A percentile compares a stretch with the other conserved stretches of the same genome.
Evolutionary conservation across 2,329 filamentous ascomycete species (phyloP).

Genomic region (Microcyclospora pomicola): DNA sequence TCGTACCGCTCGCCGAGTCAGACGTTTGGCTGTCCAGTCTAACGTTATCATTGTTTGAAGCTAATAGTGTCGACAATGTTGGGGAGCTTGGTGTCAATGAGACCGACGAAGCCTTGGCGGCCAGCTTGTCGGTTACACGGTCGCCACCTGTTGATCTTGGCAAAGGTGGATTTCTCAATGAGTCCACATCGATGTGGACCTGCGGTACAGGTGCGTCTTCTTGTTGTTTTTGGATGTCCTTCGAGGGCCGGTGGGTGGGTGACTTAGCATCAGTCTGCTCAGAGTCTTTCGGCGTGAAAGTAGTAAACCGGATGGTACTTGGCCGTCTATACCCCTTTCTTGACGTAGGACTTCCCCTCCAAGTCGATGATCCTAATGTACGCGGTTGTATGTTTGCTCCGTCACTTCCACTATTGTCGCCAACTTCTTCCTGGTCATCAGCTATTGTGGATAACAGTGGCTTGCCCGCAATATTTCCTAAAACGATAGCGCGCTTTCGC

Average conservation of each 20-base stretch:
- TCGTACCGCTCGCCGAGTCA: not conserved
- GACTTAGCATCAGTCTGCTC: slow-evolving; percentile 23
- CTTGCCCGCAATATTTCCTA: too few species aligned
- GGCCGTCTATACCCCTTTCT: slow-evolving; percentile 31
- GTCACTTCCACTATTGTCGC: too few species aligned
- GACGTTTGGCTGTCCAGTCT: too few species aligned
- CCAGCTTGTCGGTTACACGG: too few species aligned
- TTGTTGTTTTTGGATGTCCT: slow-evolving; percentile 27
- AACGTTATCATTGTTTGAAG: slow-evolving; percentile 4
- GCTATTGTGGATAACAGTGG: too few species aligned
- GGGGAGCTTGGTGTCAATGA: slow-evolving; percentile 29
- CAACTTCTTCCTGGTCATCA: too few species aligned
- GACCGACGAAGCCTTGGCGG: slow-evolving; percentile 16
- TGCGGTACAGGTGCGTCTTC: slow-evolving; percentile 7
- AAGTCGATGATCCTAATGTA: slow-evolving; percentile 21
- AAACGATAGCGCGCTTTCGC: not conserved
- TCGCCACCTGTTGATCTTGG: too few species aligned
- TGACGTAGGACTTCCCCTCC: slow-evolving; percentile 32
- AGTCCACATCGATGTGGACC: not conserved
- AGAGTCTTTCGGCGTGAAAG: slow-evolving; percentile 28
- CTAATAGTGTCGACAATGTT: slow-evolving; percentile 23
- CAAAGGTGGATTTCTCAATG: too few species aligned
- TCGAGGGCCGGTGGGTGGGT: slow-evolving; percentile 23
- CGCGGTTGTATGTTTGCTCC: too few species aligned
- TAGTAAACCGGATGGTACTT: slow-evolving; percentile 33